phyloP scores from a whole-genome alignment of 352 stramenopile species.

The Blastocystis sp. region DNA sequence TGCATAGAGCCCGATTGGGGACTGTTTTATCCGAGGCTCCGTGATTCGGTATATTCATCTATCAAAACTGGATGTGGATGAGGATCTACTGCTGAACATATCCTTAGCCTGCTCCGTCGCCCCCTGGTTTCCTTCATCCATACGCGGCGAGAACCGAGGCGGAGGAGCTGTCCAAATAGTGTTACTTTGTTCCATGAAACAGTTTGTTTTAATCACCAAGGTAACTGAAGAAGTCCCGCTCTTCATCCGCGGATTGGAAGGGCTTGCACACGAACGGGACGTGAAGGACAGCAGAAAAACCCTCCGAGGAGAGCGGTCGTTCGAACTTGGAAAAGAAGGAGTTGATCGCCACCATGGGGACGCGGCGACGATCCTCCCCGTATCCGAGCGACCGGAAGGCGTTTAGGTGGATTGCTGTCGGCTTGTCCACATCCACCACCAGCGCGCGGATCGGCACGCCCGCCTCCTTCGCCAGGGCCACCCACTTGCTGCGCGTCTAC shows the following conservation, averaged over 20 bases:
- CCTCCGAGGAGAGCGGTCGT: constrained; percentile 76
- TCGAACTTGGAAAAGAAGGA: constrained; percentile 82
- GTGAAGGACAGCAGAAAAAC: constrained; percentile 78
- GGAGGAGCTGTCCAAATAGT: not conserved
- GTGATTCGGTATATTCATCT: constrained; percentile 98
- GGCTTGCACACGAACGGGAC: constrained; percentile 74
- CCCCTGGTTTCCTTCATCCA: not conserved
- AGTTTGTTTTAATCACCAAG: not conserved
- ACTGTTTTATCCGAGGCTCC: constrained; percentile 94
- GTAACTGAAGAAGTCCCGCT: constrained; percentile 32
- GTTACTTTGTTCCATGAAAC: constrained; percentile 14
- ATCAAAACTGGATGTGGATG: constrained; percentile 90
- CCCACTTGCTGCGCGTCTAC: constrained; percentile 78
- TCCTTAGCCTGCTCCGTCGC: constrained; percentile 54
- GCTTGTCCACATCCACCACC: constrained; percentile 79
- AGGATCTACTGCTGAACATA: constrained; percentile 81
- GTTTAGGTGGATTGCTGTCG: constrained; percentile 82
- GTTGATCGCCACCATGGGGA: constrained; percentile 83
- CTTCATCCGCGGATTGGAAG: constrained; percentile 20
- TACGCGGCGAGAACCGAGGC: constrained; percentile 22
- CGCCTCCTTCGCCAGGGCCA: constrained; percentile 77
- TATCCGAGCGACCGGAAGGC: constrained; percentile 77
- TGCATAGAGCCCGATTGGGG: constrained; percentile 87
- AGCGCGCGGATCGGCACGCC: constrained; percentile 78
- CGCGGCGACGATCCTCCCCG: constrained; percentile 71